Evolutionary conservation across 257 asterid species (phyloP), one percentile per base, ranked within the genome.

Genomic region (Solanum peruvianum): DNA sequence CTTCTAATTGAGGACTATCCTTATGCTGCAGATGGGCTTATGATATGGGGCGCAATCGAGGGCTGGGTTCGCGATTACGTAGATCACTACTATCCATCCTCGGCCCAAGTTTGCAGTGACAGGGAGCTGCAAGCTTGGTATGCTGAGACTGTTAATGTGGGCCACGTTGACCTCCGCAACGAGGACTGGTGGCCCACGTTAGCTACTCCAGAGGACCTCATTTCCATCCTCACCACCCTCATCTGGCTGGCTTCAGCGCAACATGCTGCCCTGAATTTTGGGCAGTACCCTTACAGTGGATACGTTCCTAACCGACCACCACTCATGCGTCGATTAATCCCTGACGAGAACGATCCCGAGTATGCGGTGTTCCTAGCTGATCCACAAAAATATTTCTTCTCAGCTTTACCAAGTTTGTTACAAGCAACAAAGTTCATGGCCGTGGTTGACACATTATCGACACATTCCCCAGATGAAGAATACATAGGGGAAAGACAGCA

Each of bases 401-500:
- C 92, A 1, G 94, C 99, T 2, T 83, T 97, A 11, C 99, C 99
- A 11, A 95, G 99, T 85, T 86, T 96, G 88, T 39, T 97, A 15
- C 99, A 97, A 87, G 98, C 99, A 2, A 96, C 99, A 1, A 97
- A 97, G 42, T 93, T 92, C 87, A 97, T 97, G 99, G 99, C 99
- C 2, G 99, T 97, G 60, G 98, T 96, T 1, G 99, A 97, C 76
- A 95, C 96, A 6, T 52, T 97, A 52, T 97, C 99, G 11, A 94
- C 98, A 15, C 99, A 97, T 89, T 97, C 99, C 12, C 94, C 98
- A 0, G 99, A 97, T 3, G 99, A 97, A 91, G 99, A 97, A 83
- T 97, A 97, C 86, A 77, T 97, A 3, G 99, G 99, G 9, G 99
- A 96, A 89, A 89, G 98, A 91, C 88, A 91, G 0, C 98, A 96